Evolutionary conservation across 2,329 filamentous ascomycete genomes (phyloP).

Genomic region (Tolypocladium paradoxum): DNA sequence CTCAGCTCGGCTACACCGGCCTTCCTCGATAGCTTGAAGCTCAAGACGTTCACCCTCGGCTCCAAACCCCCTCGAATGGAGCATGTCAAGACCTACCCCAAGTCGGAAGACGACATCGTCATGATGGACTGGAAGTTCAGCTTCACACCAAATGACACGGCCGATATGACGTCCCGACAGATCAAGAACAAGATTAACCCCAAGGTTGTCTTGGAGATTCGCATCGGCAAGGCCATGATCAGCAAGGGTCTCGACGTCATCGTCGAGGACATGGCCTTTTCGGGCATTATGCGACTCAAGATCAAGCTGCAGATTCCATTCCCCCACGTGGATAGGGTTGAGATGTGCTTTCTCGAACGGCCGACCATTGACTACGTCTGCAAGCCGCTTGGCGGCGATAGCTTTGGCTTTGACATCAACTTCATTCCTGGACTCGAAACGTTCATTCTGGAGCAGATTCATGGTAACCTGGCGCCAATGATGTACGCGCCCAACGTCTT

Average conservation of each 20-base stretch:
- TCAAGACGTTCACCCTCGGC: slow-evolving; percentile 89
- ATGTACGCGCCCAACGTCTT: slow-evolving; percentile 98
- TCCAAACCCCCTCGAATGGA: slow-evolving; percentile 93
- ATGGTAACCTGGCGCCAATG: slow-evolving; percentile 87
- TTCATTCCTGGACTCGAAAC: slow-evolving; percentile 89
- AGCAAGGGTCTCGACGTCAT: slow-evolving; percentile 97
- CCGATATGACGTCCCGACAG: slow-evolving; percentile 83
- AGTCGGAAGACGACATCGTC: slow-evolving; percentile 87
- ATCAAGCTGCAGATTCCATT: slow-evolving; percentile 95
- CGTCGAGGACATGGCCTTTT: slow-evolving; percentile 95
- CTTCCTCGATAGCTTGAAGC: slow-evolving; percentile 85
- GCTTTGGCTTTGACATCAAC: slow-evolving; percentile 96
- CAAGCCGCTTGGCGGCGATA: slow-evolving; percentile 93
- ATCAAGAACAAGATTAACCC: slow-evolving; percentile 94
- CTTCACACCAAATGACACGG: slow-evolving; percentile 90
- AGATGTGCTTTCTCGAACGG: slow-evolving; percentile 86
- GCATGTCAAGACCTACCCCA: slow-evolving; percentile 96
- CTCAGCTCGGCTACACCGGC: slow-evolving; percentile 83
- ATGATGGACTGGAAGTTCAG: slow-evolving; percentile 99
- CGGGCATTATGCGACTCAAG: slow-evolving; percentile 91
- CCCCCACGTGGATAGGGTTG: slow-evolving; percentile 87
- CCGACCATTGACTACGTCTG: slow-evolving; percentile 94
- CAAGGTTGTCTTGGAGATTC: slow-evolving; percentile 89
- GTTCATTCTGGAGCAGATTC: slow-evolving; percentile 95
- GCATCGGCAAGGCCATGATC: slow-evolving; percentile 90